Evolutionary conservation across 208 protist species (phyloP), one percentile per base, ranked within the genome.

Genomic region (Leishmania lainsoni): DNA sequence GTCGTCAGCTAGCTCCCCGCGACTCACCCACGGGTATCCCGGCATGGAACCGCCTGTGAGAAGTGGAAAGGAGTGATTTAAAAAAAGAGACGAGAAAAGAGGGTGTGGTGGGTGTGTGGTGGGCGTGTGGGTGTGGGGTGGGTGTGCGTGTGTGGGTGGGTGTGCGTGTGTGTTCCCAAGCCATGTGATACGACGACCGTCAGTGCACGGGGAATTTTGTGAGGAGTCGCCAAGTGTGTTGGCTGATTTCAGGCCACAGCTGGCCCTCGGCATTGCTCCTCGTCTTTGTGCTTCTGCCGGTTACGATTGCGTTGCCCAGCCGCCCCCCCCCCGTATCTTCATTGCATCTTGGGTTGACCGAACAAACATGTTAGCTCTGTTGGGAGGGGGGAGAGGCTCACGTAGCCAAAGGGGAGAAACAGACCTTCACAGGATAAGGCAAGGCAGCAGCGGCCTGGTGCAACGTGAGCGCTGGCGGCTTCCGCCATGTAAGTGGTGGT

Each of bases 21-120:
- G 92, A 97, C 81, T 97, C 93, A 17, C 95, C 95, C 45, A 97
- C 95, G 26, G 95, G 95, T 56, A 95, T 98, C 75, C 93, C 93
- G n/a, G 95, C 89, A 9, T 98, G 92, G 89, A 91, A 91, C 52
- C 92, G 94, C 32, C 89, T 97, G 45, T 97, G 89, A 83, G 48
- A 8, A 26, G n/a, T n/a, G 54, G 6, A 16, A 48, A n/a, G 35
- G 10, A 39, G 2, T 6, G 9, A 29, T 32, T n/a, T n/a, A 10
- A 51, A 16, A n/a, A 52, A 29, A 16, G 20, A 26, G 69, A 32
- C 69, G 20, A 73, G 20, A 26, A 16, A 71, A 71, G 32, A 45
- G 48, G 66, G 20, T 9, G 2, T 8, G 4, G 6, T 14, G 69
- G 35, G 26, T 29, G 32, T 69, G 6, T 42, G 45, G 29, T 42